phyloP scores from a whole-genome alignment of 208 protist species.

The Crithidia thermophila region DNA sequence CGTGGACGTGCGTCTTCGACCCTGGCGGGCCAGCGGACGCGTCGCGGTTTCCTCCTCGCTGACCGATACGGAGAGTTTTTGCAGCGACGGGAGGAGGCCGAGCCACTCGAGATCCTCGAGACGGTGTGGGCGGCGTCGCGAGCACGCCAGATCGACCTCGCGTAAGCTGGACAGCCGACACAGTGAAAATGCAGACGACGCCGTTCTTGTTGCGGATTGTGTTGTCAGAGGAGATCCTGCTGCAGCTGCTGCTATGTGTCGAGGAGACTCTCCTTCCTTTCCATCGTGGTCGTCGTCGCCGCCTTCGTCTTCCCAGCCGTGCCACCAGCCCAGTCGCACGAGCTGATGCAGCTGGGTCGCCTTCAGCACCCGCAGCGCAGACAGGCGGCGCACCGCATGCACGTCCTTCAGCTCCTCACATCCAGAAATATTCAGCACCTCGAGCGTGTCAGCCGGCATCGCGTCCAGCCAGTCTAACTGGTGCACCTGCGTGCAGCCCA shows the following conservation, averaged over 20 bases:
- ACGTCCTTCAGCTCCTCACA: conserved; percentile 17
- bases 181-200: not conserved
- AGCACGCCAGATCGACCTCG: conserved; percentile 17
- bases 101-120: conserved; percentile 13
- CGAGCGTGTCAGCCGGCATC: conserved; percentile 12
- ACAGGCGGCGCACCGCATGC: not conserved
- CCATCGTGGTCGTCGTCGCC: not conserved
- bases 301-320: not conserved
- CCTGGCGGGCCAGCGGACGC: not conserved
- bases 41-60: not conserved
- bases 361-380: not conserved
- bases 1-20: not conserved
- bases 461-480: conserved; percentile 3
- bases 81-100: not conserved
- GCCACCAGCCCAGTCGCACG: conserved; percentile 18
- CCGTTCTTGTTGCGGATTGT: too few relatives aligned
- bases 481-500: conserved; percentile 14
- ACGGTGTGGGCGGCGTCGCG: not conserved
- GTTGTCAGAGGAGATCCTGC: too few relatives aligned
- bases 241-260: not conserved
- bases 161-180: not conserved
- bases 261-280: not conserved
- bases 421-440: conserved; percentile 13
- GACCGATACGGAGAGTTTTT: not conserved
- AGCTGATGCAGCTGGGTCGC: conserved; percentile 12